Evolutionary conservation across 768 basidiomycete species (phyloP).

Genomic region (Hericium rajendrae): DNA sequence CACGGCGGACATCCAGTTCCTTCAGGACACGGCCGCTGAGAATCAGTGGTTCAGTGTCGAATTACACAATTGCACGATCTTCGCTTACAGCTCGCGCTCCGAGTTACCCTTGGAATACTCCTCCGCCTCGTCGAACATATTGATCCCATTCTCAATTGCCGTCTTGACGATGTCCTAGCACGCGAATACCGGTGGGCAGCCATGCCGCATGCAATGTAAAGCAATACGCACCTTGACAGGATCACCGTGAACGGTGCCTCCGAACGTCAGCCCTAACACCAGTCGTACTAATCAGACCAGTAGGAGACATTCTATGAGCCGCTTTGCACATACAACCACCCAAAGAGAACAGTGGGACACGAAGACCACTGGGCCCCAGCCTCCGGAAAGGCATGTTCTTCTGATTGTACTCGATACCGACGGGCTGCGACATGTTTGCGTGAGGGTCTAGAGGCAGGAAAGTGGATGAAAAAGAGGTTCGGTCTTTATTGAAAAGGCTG

Average conservation of each 20-base stretch:
- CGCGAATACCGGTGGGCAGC: not conserved
- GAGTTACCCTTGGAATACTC: slow-evolving; percentile 36
- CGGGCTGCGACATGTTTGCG: not conserved
- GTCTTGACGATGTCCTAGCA: slow-evolving; percentile 41
- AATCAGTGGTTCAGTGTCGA: not conserved
- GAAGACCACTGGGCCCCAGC: slow-evolving; percentile 36
- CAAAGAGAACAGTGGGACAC: slow-evolving; percentile 42
- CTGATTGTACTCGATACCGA: slow-evolving; percentile 23
- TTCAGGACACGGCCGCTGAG: slow-evolving; percentile 42
- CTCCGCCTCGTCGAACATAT: slow-evolving; percentile 41
- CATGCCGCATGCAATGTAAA: not conserved
- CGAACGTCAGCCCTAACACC: slow-evolving; percentile 31
- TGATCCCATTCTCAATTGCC: slow-evolving; percentile 44
- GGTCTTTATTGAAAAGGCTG: too few species aligned
- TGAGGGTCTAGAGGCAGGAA: too few species aligned
- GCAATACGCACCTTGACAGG: slow-evolving; percentile 32
- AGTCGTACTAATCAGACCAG: not conserved
- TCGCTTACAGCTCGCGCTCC: slow-evolving; percentile 40
- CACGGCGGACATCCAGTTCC: slow-evolving; percentile 40
- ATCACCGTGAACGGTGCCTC: slow-evolving; percentile 38
- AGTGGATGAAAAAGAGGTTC: too few species aligned
- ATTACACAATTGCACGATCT: not conserved
- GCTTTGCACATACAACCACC: slow-evolving; percentile 27
- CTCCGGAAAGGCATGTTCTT: slow-evolving; percentile 33
- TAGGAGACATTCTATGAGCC: not conserved